Conservation (phyloP, 2,329 filamentous ascomycete genomes). For the Colletotrichum sp. region DNA sequence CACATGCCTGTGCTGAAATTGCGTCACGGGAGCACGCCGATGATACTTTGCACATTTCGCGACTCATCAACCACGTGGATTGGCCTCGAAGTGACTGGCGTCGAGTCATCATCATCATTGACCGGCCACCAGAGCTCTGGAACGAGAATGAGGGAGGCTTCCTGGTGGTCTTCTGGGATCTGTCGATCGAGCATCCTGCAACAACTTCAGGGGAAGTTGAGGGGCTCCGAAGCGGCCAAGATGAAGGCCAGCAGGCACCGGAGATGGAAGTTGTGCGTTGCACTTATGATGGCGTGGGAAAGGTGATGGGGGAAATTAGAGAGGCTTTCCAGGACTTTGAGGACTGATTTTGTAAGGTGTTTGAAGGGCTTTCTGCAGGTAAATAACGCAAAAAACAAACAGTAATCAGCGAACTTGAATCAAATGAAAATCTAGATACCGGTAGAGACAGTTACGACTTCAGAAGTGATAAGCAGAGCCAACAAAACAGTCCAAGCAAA, state of each 20-base stretch:
- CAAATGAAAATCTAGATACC: neutral
- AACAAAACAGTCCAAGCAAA: neutral
- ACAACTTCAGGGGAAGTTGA: neutral
- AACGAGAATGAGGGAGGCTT: neutral
- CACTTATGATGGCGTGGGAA: neutral
- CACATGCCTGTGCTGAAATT: neutral
- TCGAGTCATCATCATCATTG: slow-evolving; percentile 1
- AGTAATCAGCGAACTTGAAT: neutral
- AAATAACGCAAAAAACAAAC: neutral
- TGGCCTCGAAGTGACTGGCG: neutral
- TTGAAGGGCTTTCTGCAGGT: neutral
- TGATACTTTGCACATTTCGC: neutral
- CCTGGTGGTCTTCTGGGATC: neutral
- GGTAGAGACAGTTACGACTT: neutral
- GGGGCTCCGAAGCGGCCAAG: neutral
- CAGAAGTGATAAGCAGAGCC: neutral
- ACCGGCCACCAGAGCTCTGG: neutral
- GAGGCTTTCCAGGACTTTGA: neutral
- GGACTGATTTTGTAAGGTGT: neutral
- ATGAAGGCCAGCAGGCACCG: neutral
- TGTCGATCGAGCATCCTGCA: neutral
- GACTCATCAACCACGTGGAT: neutral
- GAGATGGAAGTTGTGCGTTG: neutral
- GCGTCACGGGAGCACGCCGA: neutral
- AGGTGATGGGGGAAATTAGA: neutral